Evolutionary conservation across 148 eudicot genomes (phyloP).

Genomic region (Spergularia bocconei): DNA sequence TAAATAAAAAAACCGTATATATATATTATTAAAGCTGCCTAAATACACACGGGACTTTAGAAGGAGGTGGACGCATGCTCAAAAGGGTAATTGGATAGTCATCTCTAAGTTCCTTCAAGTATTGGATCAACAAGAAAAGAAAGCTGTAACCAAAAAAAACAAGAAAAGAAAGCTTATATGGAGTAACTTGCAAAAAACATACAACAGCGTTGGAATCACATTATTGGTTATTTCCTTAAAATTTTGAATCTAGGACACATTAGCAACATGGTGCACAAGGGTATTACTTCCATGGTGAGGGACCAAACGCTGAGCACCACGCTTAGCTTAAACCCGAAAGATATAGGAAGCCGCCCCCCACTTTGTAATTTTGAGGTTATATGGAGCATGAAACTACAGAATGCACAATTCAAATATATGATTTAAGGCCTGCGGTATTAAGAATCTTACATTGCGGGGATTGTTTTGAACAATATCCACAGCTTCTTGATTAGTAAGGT

Average conservation of each 20-base stretch:
- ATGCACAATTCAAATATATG: neutral
- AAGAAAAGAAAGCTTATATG: neutral
- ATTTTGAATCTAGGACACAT: too few species aligned
- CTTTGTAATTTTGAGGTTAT: neutral
- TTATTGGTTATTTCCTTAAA: neutral
- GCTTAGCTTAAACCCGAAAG: neutral
- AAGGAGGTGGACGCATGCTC: too few species aligned
- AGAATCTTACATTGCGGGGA: slow-evolving; percentile 52
- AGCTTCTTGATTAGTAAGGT: slow-evolving; percentile 79
- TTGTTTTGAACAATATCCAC: slow-evolving; percentile 68
- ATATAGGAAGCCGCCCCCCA: neutral
- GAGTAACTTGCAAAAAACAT: neutral
- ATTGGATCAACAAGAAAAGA: neutral
- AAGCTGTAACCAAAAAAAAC: neutral
- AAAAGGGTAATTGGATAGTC: neutral
- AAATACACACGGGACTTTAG: too few species aligned
- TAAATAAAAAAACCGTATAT: too few species aligned
- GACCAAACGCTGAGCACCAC: neutral
- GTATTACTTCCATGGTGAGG: neutral
- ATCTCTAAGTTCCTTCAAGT: neutral
- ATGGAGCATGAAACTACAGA: neutral
- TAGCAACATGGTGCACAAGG: too few species aligned
- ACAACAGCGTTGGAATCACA: neutral
- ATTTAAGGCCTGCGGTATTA: neutral
- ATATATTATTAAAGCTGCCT: too few species aligned